Base-by-base conservation (phyloP, 345 rosid genomes). In the Noccaea bulbosa region DNA sequence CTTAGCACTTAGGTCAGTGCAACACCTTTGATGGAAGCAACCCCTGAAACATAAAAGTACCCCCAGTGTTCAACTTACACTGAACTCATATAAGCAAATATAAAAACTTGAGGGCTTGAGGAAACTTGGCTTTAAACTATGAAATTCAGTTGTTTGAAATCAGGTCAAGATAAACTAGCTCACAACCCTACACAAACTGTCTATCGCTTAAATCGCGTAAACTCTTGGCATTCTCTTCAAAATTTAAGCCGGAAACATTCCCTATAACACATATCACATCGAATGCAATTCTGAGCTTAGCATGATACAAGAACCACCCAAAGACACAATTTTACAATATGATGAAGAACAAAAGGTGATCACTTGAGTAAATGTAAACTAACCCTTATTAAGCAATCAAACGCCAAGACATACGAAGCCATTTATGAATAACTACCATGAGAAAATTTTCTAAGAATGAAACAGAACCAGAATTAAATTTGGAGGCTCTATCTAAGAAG, bases 31-130 rank as follows among this genome's bases (percentile, higher is more conserved):
- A 62, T 32, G 60, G 52, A 63, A 16, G 53, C 46, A 55, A 55
- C 20, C 65, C 75, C 75, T 76, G 75, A 70, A 70, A 76, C 39
- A 59, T 56, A 40, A 65, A 64, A 40, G 20, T 12, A 63, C 2
- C 54, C 65, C 11, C 63, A 22, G 27, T 22, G 41, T 62, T 63
- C 34, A 63, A 5, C 30, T 69, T 16, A 40, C 60, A 53, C 38
- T 60, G 62, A 52, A 20, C 33, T 49, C 62, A 38, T 51, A 58
- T 7, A 60, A 12, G 16, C 11, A 43, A 51, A 15, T 8, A 62
- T 44, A 4, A 16, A 48, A 48, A 47, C 32, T 20, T 11, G 39
- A 51, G 30, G 30, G 30, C 30, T 27, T 27, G 30, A 45, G 40
- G 51, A 54, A 46, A 61, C 43, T 27, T 27, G 30, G 30, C 30